Conservation (phyloP, 148 eudicot species). For the Hydrangea macrophylla region DNA sequence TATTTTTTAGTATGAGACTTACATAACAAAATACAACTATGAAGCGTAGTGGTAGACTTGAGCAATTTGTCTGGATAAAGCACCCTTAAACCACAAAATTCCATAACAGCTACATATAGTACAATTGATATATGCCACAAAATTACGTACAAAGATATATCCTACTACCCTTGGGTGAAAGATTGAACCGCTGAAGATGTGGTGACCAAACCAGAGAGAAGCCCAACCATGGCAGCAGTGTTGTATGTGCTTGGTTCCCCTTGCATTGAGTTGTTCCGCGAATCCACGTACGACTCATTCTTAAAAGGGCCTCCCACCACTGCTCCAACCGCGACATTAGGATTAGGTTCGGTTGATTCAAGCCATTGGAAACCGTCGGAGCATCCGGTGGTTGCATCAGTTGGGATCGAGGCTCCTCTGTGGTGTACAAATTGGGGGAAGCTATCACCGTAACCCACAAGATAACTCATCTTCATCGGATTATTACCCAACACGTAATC, state of each 20-base stretch:
- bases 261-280: constrained; percentile 84
- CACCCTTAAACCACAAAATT: background rate
- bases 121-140: too few species aligned
- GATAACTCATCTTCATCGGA: constrained; percentile 75
- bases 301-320: constrained; percentile 82
- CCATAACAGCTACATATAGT: background rate
- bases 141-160: background rate
- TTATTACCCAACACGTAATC: constrained; percentile 83
- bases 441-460: constrained; percentile 84
- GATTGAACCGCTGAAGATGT: constrained; percentile 69
- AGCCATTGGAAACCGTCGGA: constrained; percentile 68
- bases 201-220: constrained; percentile 78
- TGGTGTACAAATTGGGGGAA: constrained; percentile 83
- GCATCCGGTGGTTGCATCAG: constrained; percentile 50
- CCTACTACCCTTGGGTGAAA: constrained; percentile 17
- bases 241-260: constrained; percentile 86
- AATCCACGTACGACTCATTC: constrained; percentile 66
- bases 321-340: constrained; percentile 75
- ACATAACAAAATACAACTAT: background rate
- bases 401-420: constrained; percentile 91
- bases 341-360: constrained; percentile 54
- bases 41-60: background rate
- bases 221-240: constrained; percentile 72
- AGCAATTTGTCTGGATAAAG: background rate
- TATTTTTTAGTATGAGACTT: too few species aligned